Conservation (phyloP, 148 eudicot species). For the Beta vulgaris region DNA sequence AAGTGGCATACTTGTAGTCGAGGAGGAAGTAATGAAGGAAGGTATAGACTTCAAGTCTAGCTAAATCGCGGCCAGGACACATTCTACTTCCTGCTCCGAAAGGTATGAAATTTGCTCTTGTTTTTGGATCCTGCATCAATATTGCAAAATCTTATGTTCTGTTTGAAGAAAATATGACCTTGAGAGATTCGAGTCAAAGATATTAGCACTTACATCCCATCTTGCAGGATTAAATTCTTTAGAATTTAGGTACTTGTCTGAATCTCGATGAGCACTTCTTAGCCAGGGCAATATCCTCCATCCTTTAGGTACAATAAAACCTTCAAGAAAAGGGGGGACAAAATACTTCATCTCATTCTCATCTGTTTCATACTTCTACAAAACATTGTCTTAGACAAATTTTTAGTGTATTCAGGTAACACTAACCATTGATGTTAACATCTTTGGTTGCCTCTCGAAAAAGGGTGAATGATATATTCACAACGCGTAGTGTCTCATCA, state of each 20-base stretch:
- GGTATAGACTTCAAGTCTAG: conserved; percentile 42
- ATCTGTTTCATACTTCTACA: too few relatives aligned
- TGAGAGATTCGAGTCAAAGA: too few relatives aligned
- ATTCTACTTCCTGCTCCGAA: conserved; percentile 57
- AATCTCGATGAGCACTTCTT: conserved; percentile 40
- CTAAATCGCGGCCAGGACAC: conserved; percentile 53
- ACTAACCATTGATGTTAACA: conserved; percentile 45
- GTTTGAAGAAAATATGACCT: too few relatives aligned
- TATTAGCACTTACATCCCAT: conserved; percentile 54
- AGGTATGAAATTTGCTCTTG: conserved; percentile 41
- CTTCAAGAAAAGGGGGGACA: conserved; percentile 10
- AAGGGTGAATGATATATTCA: conserved; percentile 39
- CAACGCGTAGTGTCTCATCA: conserved; percentile 48
- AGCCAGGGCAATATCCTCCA: conserved; percentile 55
- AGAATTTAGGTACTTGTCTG: conserved; percentile 25
- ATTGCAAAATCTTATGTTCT: too few relatives aligned
- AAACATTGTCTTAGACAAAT: too few relatives aligned
- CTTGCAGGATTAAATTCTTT: conserved; percentile 46
- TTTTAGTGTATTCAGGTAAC: neutral
- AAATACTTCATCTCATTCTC: too few relatives aligned
- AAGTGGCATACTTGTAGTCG: conserved; percentile 35
- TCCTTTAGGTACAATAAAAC: conserved; percentile 45
- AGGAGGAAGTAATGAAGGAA: conserved; percentile 58
- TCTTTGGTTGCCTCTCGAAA: conserved; percentile 47
- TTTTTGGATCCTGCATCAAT: conserved; percentile 30